phyloP scores from a whole-genome alignment of 2,329 filamentous ascomycete genomes.

The Trichophyton mentagrophytes region DNA sequence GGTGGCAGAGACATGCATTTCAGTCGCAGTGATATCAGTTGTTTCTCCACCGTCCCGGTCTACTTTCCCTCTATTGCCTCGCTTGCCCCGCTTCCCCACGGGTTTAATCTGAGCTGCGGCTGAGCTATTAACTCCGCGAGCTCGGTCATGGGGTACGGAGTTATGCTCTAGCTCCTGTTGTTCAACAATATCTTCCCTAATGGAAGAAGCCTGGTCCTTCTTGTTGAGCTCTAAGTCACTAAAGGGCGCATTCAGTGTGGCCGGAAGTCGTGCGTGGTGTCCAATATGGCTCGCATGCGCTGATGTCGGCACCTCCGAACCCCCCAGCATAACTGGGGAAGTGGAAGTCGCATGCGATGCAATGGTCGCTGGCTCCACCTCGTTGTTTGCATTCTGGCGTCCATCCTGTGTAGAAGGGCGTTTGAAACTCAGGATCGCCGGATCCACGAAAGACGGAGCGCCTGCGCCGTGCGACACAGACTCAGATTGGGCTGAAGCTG shows the following conservation, averaged over 20 bases:
- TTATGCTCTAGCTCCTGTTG: slow-evolving; percentile 12
- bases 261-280: slow-evolving; percentile 17
- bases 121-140: slow-evolving; percentile 14
- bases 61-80: slow-evolving; percentile 33
- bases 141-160: background rate
- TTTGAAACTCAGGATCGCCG: slow-evolving; percentile 62
- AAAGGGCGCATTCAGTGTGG: slow-evolving; percentile 36
- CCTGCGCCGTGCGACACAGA: slow-evolving; percentile 13
- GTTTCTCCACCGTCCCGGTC: slow-evolving; percentile 31
- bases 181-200: slow-evolving; percentile 12
- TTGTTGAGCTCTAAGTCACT: slow-evolving; percentile 27
- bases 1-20: slow-evolving; percentile 6
- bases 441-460: slow-evolving; percentile 52
- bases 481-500: background rate
- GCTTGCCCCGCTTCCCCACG: slow-evolving; percentile 33
- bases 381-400: background rate
- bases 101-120: slow-evolving; percentile 18
- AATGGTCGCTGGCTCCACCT: background rate
- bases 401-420: slow-evolving; percentile 23
- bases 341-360: slow-evolving; percentile 12
- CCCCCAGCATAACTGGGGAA: slow-evolving; percentile 22
- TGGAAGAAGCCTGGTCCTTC: background rate
- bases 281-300: slow-evolving; percentile 9
- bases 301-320: slow-evolving; percentile 17
- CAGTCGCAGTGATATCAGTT: background rate